These are phyloP conservation scores for Tetrahymena malaccensis DNA, from an alignment of 73 alveolate species.

Conservation along the genomic window DNA sequence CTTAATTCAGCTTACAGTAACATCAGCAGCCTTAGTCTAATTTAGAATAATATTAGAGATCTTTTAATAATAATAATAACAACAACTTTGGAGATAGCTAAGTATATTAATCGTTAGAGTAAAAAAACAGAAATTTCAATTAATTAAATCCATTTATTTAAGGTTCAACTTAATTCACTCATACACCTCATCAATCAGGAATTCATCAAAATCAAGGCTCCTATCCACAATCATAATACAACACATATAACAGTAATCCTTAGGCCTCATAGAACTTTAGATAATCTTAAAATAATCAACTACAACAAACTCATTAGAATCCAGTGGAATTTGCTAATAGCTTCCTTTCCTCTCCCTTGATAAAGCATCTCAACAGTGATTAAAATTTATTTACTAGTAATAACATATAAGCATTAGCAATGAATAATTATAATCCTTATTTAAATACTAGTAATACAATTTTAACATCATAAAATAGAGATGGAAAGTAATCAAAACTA, in stretches of 20 bases:
- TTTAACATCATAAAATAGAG: background rate
- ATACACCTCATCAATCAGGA: background rate
- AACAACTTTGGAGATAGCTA: background rate
- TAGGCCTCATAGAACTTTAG: background rate
- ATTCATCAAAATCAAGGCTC: background rate
- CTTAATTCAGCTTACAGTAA: background rate
- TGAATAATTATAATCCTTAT: background rate
- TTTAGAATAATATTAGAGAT: background rate
- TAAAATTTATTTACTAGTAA: background rate
- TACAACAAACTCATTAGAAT: background rate
- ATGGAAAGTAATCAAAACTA: background rate
- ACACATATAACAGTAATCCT: background rate
- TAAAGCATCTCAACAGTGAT: background rate
- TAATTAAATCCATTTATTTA: background rate
- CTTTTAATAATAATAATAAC: background rate
- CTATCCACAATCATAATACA: background rate
- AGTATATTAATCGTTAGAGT: background rate
- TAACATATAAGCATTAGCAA: background rate
- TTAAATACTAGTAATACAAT: background rate
- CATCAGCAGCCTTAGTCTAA: background rate
- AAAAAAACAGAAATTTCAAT: background rate
- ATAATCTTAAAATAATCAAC: background rate
- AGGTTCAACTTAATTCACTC: background rate
- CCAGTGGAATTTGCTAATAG: background rate
- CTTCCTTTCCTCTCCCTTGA: background rate